Conservation (phyloP, 495 filamentous ascomycete species). For the Daldinia bambusicola region DNA sequence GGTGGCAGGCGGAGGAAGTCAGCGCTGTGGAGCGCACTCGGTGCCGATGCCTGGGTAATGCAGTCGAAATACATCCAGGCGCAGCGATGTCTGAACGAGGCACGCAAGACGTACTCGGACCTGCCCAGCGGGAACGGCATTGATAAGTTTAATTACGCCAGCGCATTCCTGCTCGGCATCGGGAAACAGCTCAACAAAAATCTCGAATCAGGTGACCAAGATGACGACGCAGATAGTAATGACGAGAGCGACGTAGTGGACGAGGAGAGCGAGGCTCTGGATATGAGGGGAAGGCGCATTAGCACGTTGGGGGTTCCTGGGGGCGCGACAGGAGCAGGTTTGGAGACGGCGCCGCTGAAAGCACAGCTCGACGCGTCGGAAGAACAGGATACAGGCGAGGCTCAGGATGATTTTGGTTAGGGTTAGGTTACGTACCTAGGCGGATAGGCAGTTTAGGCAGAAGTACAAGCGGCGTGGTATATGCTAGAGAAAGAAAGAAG, state of each 20-base stretch:
- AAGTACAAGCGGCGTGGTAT: neutral
- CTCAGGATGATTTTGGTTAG: slow-evolving; percentile 42
- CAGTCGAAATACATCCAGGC: slow-evolving; percentile 75
- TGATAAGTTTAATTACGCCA: slow-evolving; percentile 63
- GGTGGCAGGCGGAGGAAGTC: slow-evolving; percentile 81
- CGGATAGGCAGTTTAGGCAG: too few relatives aligned
- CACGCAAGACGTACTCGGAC: slow-evolving; percentile 72
- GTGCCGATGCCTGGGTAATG: slow-evolving; percentile 82
- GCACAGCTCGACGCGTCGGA: slow-evolving; percentile 36
- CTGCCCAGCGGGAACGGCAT: slow-evolving; percentile 66
- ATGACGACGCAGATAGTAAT: slow-evolving; percentile 44
- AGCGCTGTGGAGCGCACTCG: slow-evolving; percentile 87
- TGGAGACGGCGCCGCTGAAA: slow-evolving; percentile 62
- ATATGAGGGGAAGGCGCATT: slow-evolving; percentile 51
- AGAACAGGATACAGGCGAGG: slow-evolving; percentile 36
- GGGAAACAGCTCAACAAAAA: slow-evolving; percentile 67
- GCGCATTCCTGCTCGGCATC: slow-evolving; percentile 72
- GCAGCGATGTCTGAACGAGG: slow-evolving; percentile 75
- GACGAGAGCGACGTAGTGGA: slow-evolving; percentile 61
- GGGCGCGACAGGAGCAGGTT: slow-evolving; percentile 43
- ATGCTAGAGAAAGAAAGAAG: slow-evolving; percentile 1
- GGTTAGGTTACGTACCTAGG: neutral
- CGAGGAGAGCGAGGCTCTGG: slow-evolving; percentile 69
- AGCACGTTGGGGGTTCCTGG: slow-evolving; percentile 55
- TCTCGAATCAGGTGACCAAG: slow-evolving; percentile 52